These are phyloP conservation scores for Naganishia vishniacii DNA, from an alignment of 768 basidiomycete species.

Conservation along the genomic window DNA sequence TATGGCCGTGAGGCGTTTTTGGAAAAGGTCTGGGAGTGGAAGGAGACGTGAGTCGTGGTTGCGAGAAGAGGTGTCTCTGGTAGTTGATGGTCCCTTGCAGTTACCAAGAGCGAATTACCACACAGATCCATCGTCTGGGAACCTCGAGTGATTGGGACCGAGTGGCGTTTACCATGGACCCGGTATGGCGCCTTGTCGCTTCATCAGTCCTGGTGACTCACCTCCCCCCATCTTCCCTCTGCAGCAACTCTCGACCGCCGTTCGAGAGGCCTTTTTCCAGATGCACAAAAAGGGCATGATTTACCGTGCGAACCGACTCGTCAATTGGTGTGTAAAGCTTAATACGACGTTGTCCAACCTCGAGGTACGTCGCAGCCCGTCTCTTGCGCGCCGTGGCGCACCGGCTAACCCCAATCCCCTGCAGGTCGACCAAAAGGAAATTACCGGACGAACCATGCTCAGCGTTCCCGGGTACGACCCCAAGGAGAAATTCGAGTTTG, in stretches of 20 bases:
- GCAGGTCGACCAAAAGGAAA: conserved; percentile 85
- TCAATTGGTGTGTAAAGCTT: conserved; percentile 94
- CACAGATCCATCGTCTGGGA: conserved; percentile 79
- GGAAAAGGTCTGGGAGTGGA: conserved; percentile 90
- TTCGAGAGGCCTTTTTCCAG: conserved; percentile 82
- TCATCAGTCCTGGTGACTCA: too few species aligned
- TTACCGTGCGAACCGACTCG: conserved; percentile 91
- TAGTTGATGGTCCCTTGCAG: conserved; percentile 49
- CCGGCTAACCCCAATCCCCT: background rate
- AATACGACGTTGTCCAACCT: conserved; percentile 98
- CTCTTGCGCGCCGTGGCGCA: background rate
- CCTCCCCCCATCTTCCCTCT: too few species aligned
- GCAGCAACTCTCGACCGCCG: conserved; percentile 73
- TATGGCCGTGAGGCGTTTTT: conserved; percentile 90
- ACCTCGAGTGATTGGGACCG: conserved; percentile 93
- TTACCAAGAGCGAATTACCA: conserved; percentile 87
- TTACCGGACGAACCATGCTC: conserved; percentile 75
- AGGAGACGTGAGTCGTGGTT: conserved; percentile 60
- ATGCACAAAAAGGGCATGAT: conserved; percentile 85
- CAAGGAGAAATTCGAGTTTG: conserved; percentile 97
- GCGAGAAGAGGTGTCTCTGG: too few species aligned
- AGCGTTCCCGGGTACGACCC: conserved; percentile 87
- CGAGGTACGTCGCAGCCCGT: conserved; percentile 61
- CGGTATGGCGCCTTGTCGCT: conserved; percentile 61
- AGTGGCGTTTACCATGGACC: conserved; percentile 91